Base-by-base conservation (phyloP, 495 filamentous ascomycete species). In the Apiosordaria backusii region DNA sequence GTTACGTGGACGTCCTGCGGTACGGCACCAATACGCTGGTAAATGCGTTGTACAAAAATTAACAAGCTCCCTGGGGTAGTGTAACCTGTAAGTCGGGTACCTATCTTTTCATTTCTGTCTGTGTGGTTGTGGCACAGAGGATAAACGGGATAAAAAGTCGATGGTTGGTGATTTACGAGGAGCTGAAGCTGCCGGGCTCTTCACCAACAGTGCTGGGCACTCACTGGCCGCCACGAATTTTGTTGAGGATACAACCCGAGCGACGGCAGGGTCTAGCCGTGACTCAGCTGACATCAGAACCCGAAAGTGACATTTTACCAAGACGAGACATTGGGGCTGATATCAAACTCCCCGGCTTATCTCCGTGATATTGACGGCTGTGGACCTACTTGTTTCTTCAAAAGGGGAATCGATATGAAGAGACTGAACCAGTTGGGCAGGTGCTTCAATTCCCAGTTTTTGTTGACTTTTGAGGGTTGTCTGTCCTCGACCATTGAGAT, bases 351-450 rank as follows among this genome's bases (percentile, higher is more conserved):
- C 35, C 23, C 24, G 16, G 7, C 26, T 59, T 59, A 59, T 59
- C 57, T 59, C 57, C 57, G 57, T 25, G 57, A 59, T 59, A 59
- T 59, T 59, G 57, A 59, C 57, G 57, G 57, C 4, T 59, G 57
- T 6, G 22, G 53, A 24, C 15, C 2, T 57, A 6, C 21, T 21
- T 21, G 19, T 57, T 57, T 24, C 23, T 24, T 22, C 10, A 23
- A 26, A 15, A 59, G n/a, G 21, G 26, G 13, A 58, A 55, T 10
- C 16, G 53, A 6, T 6, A 7, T 6, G 40, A 5, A 54, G 16
- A n/a, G 18, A 0, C 7, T 9, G n/a, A 55, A 5, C 19, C 22
- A 21, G 53, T 55, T n/a, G n/a, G 53, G 53, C 53, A 55, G n/a
- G 53, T 55, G 53, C n/a, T 24, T 55, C 53, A 55, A 55, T 45